Evolutionary conservation across 345 rosid species (phyloP).

Genomic region (Citrus unshiu): DNA sequence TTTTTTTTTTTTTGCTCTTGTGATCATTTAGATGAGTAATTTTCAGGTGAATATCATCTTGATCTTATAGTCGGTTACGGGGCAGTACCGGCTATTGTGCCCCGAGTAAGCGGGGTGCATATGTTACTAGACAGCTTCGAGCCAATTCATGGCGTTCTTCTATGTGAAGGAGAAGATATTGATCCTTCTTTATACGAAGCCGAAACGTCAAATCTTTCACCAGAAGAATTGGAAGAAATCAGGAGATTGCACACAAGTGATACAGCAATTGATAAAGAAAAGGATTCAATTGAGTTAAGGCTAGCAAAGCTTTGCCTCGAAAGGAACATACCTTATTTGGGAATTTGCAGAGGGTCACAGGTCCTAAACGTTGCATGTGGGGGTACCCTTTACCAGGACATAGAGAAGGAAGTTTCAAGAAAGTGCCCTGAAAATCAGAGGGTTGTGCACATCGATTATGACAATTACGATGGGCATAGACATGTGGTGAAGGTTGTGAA

Average conservation of each 20-base stretch:
- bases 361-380: conserved; percentile 84
- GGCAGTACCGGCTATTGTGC: conserved; percentile 84
- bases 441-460: conserved; percentile 64
- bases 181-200: conserved; percentile 73
- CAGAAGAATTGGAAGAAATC: conserved; percentile 69
- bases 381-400: conserved; percentile 73
- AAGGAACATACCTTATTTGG: conserved; percentile 75
- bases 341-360: conserved; percentile 86
- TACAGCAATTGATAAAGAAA: conserved; percentile 69
- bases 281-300: conserved; percentile 72
- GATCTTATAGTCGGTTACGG: conserved; percentile 77
- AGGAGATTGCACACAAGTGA: conserved; percentile 61
- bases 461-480: conserved; percentile 73
- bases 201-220: conserved; percentile 45
- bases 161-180: conserved; percentile 90
- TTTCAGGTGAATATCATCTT: conserved; percentile 86
- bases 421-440: conserved; percentile 24
- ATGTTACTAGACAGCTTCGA: conserved; percentile 72
- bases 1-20: neutral
- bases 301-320: conserved; percentile 79
- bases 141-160: conserved; percentile 93
- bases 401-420: conserved; percentile 51
- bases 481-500: conserved; percentile 54
- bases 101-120: conserved; percentile 74
- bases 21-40: neutral